Conservation (phyloP, 306 rosid species). For the Dicorynia guianensis region DNA sequence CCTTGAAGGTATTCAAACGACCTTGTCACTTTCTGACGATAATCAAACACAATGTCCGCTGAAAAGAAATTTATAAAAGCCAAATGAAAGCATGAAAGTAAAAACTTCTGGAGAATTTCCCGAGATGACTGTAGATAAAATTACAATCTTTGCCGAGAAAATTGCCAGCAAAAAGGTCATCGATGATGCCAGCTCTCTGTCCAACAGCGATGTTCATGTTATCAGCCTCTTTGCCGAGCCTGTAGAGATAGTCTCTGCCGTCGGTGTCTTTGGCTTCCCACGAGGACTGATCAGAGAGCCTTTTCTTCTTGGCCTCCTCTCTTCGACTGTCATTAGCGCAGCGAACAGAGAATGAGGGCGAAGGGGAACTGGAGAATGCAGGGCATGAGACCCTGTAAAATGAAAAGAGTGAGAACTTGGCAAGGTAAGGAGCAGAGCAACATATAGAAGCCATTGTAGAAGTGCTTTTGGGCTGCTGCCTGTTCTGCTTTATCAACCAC, state of each 20-base stretch:
- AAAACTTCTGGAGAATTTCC: neutral
- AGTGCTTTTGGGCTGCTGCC: neutral
- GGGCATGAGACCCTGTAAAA: conserved; percentile 29
- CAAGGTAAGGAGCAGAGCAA: conserved; percentile 32
- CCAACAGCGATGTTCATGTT: conserved; percentile 98
- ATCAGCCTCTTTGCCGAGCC: conserved; percentile 88
- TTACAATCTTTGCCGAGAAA: conserved; percentile 89
- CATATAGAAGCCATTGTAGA: conserved; percentile 33
- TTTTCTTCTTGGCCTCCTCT: conserved; percentile 44
- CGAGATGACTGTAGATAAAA: neutral
- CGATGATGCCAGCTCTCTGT: conserved; percentile 85
- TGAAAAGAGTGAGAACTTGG: conserved; percentile 50
- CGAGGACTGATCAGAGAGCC: conserved; percentile 81
- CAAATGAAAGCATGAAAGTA: neutral
- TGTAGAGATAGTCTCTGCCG: conserved; percentile 84
- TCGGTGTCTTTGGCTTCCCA: conserved; percentile 84
- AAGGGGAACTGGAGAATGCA: conserved; percentile 26
- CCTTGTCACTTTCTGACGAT: conserved; percentile 89
- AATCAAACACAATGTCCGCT: conserved; percentile 97
- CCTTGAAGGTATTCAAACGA: conserved; percentile 87
- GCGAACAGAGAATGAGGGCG: conserved; percentile 44
- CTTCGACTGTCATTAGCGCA: conserved; percentile 16
- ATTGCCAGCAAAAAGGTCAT: conserved; percentile 79
- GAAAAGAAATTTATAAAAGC: too few relatives aligned
- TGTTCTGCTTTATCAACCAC: neutral